These are phyloP conservation scores for Chlamydomonas incerta DNA, from an alignment of 139 green algal species.

Conservation along the genomic window DNA sequence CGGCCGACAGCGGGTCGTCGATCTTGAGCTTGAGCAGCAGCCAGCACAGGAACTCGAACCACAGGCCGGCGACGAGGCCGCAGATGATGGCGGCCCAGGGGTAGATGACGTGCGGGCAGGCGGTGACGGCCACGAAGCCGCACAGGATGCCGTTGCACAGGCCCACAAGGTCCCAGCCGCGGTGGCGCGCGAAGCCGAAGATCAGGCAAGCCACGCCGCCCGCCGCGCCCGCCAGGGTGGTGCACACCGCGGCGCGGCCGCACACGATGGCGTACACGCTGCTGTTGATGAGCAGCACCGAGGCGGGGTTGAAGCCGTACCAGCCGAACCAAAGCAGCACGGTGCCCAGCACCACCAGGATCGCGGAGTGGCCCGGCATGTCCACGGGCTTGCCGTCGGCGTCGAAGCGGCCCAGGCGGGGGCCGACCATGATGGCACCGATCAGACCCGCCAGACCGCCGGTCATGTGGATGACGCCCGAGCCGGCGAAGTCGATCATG, in stretches of 20 bases:
- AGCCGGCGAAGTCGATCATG: constrained; percentile 82
- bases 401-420: constrained; percentile 90
- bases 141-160: constrained; percentile 85
- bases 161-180: constrained; percentile 76
- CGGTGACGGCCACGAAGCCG: constrained; percentile 87
- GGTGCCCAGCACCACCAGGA: constrained; percentile 61
- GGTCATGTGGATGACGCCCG: constrained; percentile 76
- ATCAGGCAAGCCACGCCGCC: constrained; percentile 68
- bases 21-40: constrained; percentile 45
- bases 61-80: constrained; percentile 30
- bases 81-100: constrained; percentile 88
- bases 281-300: constrained; percentile 49
- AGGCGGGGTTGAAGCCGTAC: constrained; percentile 85
- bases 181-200: constrained; percentile 44
- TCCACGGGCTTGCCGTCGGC: constrained; percentile 59
- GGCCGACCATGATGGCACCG: constrained; percentile 85
- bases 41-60: constrained; percentile 40
- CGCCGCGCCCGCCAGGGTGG: constrained; percentile 74
- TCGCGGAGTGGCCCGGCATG: constrained; percentile 73
- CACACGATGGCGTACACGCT: not conserved
- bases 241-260: constrained; percentile 78
- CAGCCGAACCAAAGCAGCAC: constrained; percentile 93
- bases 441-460: constrained; percentile 84
- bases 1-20: constrained; percentile 52
- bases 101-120: constrained; percentile 75